Evolutionary conservation across 1,139 yeast species (phyloP), one percentile per base, ranked within the genome.

Genomic region (Casaregolazyma suthepensis): DNA sequence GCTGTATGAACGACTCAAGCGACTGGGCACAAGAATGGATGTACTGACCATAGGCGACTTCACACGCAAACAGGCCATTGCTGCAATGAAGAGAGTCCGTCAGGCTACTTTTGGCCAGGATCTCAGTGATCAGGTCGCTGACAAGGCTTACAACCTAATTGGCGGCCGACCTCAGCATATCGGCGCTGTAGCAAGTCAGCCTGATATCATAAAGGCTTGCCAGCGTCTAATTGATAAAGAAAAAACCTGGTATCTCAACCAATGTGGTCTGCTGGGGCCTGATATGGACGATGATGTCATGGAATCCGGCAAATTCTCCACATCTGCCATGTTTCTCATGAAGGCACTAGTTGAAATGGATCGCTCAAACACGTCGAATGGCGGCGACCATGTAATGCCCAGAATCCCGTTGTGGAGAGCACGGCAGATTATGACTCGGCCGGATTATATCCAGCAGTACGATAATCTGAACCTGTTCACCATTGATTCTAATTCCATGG

Each of bases 261-360:
- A 87, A 62, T 87, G 95, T 70, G 94, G 90, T 0, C 72, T 87
- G 15, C 68, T 87, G 7, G 96, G 95, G 1, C 76, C 76, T 61
- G 81, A 75, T 22, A 87, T 87, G 95, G 96, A 87, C 66, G 96
- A 87, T 63, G 96, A 87, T 69, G 96, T 87, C 5, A 85, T 87
- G 87, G 94, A 86, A 58, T 78, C 81, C 58, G 96, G 95, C 5
- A 87, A 87, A 66, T 87, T 87, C 63, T 76, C 90, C 5, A 74
- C 84, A 1, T 78, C 88, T 46, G 93, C 95, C 10, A 86, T 87
- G 91, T 71, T 84, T 19, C 72, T 87, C 52, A 83, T 86, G 81
- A 74, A 80, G 54, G 89, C 80, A 57, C 78, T 87, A 62, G 95
- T 87, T 1, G 81, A 80, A 29, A 78, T 85, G 81, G 93, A 85